These are phyloP conservation scores for Coleophoma eucalyptorum DNA, from an alignment of 2,329 filamentous ascomycete genomes.

Conservation along the genomic window DNA sequence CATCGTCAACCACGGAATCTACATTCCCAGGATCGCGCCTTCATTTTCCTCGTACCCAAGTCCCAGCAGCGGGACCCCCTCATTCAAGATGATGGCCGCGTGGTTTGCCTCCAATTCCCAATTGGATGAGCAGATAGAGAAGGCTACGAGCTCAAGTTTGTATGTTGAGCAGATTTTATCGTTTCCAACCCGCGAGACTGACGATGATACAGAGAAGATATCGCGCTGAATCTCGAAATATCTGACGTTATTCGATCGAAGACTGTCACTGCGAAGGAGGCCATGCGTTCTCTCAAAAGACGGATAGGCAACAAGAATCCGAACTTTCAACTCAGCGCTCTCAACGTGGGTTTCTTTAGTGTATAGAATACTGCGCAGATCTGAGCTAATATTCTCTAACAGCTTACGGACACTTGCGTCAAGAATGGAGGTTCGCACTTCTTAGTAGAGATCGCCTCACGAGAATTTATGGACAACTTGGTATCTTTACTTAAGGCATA, in stretches of 20 bases:
- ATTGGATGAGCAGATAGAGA: conserved; percentile 95
- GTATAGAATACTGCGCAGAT: too few relatives aligned
- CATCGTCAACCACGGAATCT: too few relatives aligned
- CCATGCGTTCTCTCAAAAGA: conserved; percentile 92
- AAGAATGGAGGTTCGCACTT: conserved; percentile 98
- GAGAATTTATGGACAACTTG: conserved; percentile 98
- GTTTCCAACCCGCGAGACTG: not conserved
- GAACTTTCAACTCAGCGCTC: conserved; percentile 90
- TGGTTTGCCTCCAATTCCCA: conserved; percentile 94
- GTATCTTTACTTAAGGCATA: conserved; percentile 83
- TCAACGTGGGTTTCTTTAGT: conserved; percentile 59
- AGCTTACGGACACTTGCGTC: conserved; percentile 96
- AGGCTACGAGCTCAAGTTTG: conserved; percentile 91
- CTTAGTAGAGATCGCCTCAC: conserved; percentile 88
- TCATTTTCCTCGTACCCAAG: too few relatives aligned
- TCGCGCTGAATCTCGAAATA: conserved; percentile 95
- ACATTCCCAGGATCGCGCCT: too few relatives aligned
- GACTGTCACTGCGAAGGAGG: conserved; percentile 94
- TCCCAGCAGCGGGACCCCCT: too few relatives aligned
- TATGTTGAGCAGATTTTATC: conserved; percentile 39
- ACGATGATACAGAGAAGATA: conserved; percentile 69
- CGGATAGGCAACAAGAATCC: conserved; percentile 97
- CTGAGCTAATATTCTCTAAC: conserved; percentile 1
- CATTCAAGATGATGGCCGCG: conserved; percentile 40
- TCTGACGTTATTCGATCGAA: conserved; percentile 97